phyloP scores from a whole-genome alignment of 2,329 filamentous ascomycete species.

The Aspergillus sp. region DNA sequence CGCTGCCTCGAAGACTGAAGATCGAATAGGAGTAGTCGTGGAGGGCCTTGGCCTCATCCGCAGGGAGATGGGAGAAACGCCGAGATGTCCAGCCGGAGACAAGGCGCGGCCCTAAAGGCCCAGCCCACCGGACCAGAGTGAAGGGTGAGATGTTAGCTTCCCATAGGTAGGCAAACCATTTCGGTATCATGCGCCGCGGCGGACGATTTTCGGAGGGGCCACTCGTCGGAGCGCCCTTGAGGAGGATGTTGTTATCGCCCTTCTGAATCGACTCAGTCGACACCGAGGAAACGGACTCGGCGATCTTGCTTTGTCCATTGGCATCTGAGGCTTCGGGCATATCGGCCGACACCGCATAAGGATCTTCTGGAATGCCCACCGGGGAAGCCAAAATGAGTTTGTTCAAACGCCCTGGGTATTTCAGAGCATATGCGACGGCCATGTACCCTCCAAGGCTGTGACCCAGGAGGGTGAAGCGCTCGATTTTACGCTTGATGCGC shows the following conservation, averaged over 20 bases:
- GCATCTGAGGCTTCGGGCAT: slow-evolving; percentile 76
- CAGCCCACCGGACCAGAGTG: slow-evolving; percentile 80
- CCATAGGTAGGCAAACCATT: slow-evolving; percentile 93
- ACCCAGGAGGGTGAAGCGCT: slow-evolving; percentile 88
- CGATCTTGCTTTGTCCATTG: slow-evolving; percentile 63
- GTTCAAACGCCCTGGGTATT: slow-evolving; percentile 91
- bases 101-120: slow-evolving; percentile 84
- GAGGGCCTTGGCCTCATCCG: slow-evolving; percentile 75
- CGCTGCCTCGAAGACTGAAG: slow-evolving; percentile 87
- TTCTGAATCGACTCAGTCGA: slow-evolving; percentile 25
- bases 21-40: slow-evolving; percentile 94
- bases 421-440: slow-evolving; percentile 89
- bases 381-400: slow-evolving; percentile 95
- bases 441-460: slow-evolving; percentile 95
- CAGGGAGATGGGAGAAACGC: slow-evolving; percentile 83
- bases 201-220: slow-evolving; percentile 36
- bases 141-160: slow-evolving; percentile 97
- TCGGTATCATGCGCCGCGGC: slow-evolving; percentile 65
- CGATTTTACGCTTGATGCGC: slow-evolving; percentile 82
- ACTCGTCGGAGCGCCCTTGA: slow-evolving; percentile 31
- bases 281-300: slow-evolving; percentile 21
- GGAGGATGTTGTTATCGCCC: slow-evolving; percentile 54
- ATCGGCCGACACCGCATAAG: slow-evolving; percentile 77
- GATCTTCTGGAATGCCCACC: slow-evolving; percentile 91
- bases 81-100: slow-evolving; percentile 94